phyloP scores from a whole-genome alignment of 1,284 basidiomycete genomes.

The Leccinum pachyderme region DNA sequence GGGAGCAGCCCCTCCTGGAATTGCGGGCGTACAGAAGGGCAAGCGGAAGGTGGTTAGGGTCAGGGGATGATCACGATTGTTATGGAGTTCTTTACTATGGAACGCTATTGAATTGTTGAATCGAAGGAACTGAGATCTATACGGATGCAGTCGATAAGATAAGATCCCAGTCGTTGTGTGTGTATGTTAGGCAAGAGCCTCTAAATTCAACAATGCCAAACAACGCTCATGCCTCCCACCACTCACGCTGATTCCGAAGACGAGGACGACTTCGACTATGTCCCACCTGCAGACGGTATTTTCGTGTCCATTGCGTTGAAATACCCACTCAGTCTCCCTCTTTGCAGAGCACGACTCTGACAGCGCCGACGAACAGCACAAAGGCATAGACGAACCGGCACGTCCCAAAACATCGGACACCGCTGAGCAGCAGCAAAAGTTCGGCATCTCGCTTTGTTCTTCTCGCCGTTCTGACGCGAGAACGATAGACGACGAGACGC shows the following conservation, averaged over 20 bases:
- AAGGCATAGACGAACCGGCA: conserved; percentile 1
- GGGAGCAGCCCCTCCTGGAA: conserved; percentile 33
- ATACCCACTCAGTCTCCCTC: not conserved
- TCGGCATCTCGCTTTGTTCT: conserved; percentile 18
- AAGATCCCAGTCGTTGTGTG: too few relatives aligned
- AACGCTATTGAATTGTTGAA: too few relatives aligned
- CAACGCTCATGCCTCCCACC: conserved; percentile 18
- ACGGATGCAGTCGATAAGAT: not conserved
- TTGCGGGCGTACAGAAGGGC: conserved; percentile 56
- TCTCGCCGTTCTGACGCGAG: conserved; percentile 1
- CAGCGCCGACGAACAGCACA: conserved; percentile 37
- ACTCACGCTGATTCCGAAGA: conserved; percentile 46
- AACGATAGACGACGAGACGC: conserved; percentile 39
- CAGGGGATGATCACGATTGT: conserved; percentile 44
- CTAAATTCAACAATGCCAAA: conserved; percentile 28
- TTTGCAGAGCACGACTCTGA: conserved; percentile 36
- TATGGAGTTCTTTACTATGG: not conserved
- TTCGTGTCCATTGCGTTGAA: not conserved
- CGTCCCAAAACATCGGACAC: conserved; percentile 33
- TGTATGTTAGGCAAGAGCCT: conserved; percentile 19
- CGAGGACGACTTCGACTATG: conserved; percentile 65
- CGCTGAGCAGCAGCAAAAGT: conserved; percentile 46
- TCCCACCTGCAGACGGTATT: conserved; percentile 47
- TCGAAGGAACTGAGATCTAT: not conserved
- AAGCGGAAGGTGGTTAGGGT: conserved; percentile 79